Evolutionary conservation across 306 rosid species (phyloP).

Genomic region (Parietaria judaica): DNA sequence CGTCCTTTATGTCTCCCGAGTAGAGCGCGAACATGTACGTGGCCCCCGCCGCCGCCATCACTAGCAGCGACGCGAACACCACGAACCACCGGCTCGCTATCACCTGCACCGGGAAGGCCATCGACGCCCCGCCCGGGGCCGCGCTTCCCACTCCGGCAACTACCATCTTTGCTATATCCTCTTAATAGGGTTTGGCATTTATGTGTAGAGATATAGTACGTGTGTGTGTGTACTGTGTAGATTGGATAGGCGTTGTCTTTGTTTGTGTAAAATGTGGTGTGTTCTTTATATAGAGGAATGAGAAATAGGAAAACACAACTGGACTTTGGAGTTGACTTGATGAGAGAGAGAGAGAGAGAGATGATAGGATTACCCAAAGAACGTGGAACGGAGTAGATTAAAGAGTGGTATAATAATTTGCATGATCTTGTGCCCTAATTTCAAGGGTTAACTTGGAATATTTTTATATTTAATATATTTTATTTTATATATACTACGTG

Average conservation of each 20-base stretch:
- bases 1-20: constrained; percentile 44
- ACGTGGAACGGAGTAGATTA: not conserved
- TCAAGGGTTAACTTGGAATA: too few relatives aligned
- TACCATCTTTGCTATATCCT: constrained; percentile 11
- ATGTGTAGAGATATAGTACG: not conserved
- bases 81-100: constrained; percentile 70
- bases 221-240: not conserved
- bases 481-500: too few relatives aligned
- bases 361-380: not conserved
- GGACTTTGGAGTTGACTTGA: constrained; percentile 10
- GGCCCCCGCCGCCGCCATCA: constrained; percentile 76
- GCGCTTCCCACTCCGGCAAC: constrained; percentile 12
- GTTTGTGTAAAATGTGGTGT: not conserved
- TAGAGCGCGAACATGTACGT: constrained; percentile 74
- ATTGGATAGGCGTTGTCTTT: too few relatives aligned
- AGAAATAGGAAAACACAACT: not conserved
- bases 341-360: not conserved
- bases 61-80: constrained; percentile 56
- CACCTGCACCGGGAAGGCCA: constrained; percentile 27
- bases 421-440: too few relatives aligned
- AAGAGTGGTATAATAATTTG: too few relatives aligned
- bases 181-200: not conserved
- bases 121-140: constrained; percentile 19
- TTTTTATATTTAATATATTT: too few relatives aligned
- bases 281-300: not conserved